Evolutionary conservation across 768 basidiomycete species (phyloP), one percentile per base, ranked within the genome.

Genomic region (Xerocomus potaroensis): DNA sequence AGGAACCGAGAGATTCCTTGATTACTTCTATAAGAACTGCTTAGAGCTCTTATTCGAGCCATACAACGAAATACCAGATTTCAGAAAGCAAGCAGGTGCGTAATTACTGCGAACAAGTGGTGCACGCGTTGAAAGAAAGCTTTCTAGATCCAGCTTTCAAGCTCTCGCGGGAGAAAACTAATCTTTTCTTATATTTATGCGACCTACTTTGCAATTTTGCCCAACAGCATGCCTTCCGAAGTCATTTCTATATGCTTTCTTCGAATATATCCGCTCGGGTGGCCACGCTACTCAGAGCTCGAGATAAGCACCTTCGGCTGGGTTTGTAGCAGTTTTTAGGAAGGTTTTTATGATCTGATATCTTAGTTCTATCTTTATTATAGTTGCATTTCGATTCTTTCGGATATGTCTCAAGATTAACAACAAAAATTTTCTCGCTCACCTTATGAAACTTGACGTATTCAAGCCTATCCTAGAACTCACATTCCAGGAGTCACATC

Each of bases 351-450:
- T n/a, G 48, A 49, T 39, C 49, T 60, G 40, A 56, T 41, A 46
- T 19, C 41, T 58, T 16, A 21, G 16, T 35, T 31, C 33, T 45
- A 24, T 38, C 19, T 39, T 29, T 29, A 36, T 53, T 38, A 24
- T 56, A 97, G 96, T 89, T 61, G 84, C 92, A 11, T 84, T 99
- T 63, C 87, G 94, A 27, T 92, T 89, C 72, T 91, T 95, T 72
- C 85, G 91, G 43, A 75, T 87, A 44, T 80, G 88, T 57, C 76
- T 98, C 14, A 84, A 83, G 61, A 79, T 86, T 54, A 85, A 86
- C 55, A 94, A 97, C 60, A 72, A 73, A 46, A 89, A 87, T 61
- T 75, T 86, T 33, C 75, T 81, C 55, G 71, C 70, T 32, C 84
- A 91, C 61, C 72, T 97, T 46, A 79, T 84, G 63, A 94, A 95